Base-by-base conservation (phyloP, 2,329 filamentous ascomycete species). In the Metarhizium guizhouense region DNA sequence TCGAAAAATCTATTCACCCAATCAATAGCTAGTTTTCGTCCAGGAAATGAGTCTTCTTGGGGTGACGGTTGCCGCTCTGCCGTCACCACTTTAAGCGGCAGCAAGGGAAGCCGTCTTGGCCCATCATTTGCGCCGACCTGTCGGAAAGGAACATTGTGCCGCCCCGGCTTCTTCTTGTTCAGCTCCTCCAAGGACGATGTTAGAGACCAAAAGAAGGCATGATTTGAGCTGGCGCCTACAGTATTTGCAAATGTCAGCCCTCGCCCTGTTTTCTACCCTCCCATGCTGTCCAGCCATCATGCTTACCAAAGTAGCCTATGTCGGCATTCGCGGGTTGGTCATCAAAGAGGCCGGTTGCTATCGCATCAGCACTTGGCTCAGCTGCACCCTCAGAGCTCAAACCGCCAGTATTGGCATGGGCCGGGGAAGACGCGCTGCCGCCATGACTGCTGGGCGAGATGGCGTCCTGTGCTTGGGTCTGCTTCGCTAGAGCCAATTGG, bases 181-280 rank as follows among this genome's bases (percentile, higher is more conserved):
- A 63, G 54, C 38, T 64, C 64, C 6, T 63, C 63, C 18, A 68
- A 63, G 25, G 58, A 61, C 1, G 59, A 59, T 0, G 64, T 64
- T 3, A 68, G 56, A 6, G 62, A 61, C 48, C 64, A 59, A 52
- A 67, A 68, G 42, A 67, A 57, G 10, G 64, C 63, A 52, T 68
- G 66, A 42, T 68, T 68, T 8, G 66, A 66, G 38, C 61, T 67
- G 6, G 66, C 57, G 6, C 66, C 65, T 68, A 36, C 5, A n/a
- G 16, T 29, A 49, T 29, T 25, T 7, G 6, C 13, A 29, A 51
- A 29, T 29, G 40, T 56, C 32, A 58, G 54, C 32, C 14, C 29
- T 45, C 6, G 7, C n/a, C 16, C n/a, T 14, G 1, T 6, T 42
- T 14, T 16, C n/a, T 45, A 14, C 40, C 4, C 16, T 20, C 20